phyloP scores from a whole-genome alignment of 2,329 filamentous ascomycete species.

The Ascocoryne sarcoides region DNA sequence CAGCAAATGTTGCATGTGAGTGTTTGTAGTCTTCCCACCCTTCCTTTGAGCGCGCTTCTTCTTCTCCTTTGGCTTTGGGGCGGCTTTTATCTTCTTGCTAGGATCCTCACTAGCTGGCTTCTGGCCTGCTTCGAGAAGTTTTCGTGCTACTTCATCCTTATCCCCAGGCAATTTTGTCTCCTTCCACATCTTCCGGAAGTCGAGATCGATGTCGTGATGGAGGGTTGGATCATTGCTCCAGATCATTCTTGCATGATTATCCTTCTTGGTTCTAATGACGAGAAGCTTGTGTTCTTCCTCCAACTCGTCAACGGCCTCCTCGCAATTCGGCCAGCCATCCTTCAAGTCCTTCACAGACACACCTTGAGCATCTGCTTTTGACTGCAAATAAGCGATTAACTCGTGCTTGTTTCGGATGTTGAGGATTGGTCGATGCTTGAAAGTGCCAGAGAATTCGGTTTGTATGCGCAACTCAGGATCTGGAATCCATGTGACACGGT shows the following conservation, averaged over 20 bases:
- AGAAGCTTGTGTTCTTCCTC: constrained; percentile 73
- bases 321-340: constrained; percentile 87
- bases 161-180: constrained; percentile 61
- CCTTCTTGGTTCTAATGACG: constrained; percentile 86
- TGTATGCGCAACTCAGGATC: constrained; percentile 54
- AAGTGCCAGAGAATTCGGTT: constrained; percentile 61
- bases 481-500: constrained; percentile 48
- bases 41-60: constrained; percentile 29
- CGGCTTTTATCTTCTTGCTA: constrained; percentile 28
- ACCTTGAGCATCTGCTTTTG: constrained; percentile 70
- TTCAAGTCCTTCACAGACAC: constrained; percentile 85
- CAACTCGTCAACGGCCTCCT: constrained; percentile 67
- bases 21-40: constrained; percentile 29
- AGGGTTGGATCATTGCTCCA: constrained; percentile 83
- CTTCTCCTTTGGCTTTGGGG: constrained; percentile 30
- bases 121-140: constrained; percentile 31
- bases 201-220: constrained; percentile 64
- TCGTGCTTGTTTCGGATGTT: constrained; percentile 71
- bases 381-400: constrained; percentile 72
- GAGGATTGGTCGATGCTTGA: constrained; percentile 75
- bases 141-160: constrained; percentile 32
- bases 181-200: constrained; percentile 79
- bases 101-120: constrained; percentile 32
- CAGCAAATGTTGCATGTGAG: constrained; percentile 29
- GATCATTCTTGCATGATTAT: constrained; percentile 74